phyloP scores from a whole-genome alignment of 108 stramenopile genomes.

The Fistulifera pelliculosa region DNA sequence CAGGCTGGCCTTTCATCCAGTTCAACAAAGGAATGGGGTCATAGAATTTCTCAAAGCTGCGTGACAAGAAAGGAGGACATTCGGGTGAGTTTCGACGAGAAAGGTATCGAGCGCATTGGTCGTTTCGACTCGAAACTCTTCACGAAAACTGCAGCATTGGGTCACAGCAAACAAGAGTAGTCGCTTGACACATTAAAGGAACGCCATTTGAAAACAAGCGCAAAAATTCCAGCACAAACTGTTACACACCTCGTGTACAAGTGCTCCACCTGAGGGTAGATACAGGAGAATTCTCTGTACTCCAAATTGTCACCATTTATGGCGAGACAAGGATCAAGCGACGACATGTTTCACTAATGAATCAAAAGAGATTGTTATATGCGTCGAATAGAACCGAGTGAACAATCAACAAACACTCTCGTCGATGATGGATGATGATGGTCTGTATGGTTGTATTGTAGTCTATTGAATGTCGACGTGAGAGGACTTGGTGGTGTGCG shows the following conservation, averaged over 20 bases:
- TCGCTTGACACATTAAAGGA: not conserved
- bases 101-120: not conserved
- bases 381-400: too few relatives aligned
- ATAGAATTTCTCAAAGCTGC: conserved; percentile 33
- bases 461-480: too few relatives aligned
- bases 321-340: conserved; percentile 16
- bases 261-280: conserved; percentile 25
- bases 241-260: conserved; percentile 7
- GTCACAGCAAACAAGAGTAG: not conserved
- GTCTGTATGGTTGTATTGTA: too few relatives aligned
- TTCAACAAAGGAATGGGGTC: conserved; percentile 24
- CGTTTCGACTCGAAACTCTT: too few relatives aligned
- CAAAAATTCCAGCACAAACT: not conserved
- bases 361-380: too few relatives aligned
- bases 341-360: too few relatives aligned
- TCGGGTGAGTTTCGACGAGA: too few relatives aligned
- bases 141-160: too few relatives aligned
- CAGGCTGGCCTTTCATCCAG: conserved; percentile 40
- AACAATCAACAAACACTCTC: too few relatives aligned
- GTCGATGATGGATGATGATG: too few relatives aligned
- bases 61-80: not conserved
- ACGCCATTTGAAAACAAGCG: not conserved
- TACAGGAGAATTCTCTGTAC: conserved; percentile 43
- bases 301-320: conserved; percentile 30
- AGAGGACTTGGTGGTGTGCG: too few relatives aligned